phyloP scores from a whole-genome alignment of 169 alveolate species.

The Perkinsus chesapeaki region DNA sequence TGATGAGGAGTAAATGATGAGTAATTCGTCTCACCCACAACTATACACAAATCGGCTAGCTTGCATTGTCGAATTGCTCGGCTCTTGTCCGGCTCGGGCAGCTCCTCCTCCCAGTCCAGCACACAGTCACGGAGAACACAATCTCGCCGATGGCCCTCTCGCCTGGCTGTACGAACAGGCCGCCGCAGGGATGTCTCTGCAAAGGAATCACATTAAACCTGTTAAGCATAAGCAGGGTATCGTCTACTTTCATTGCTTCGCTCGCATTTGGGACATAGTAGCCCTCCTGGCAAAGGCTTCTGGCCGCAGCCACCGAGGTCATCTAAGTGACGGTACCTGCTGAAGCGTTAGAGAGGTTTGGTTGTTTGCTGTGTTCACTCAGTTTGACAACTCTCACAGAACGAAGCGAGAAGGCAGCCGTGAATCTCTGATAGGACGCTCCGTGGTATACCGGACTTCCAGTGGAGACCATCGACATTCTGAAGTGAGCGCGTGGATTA shows the following conservation, averaged over 20 bases:
- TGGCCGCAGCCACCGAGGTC: slow-evolving; percentile 1
- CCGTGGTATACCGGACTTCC: background rate
- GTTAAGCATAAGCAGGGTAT: background rate
- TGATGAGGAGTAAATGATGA: background rate
- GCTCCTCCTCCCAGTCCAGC: background rate
- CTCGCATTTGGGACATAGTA: background rate
- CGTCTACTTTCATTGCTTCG: background rate
- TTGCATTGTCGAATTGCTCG: background rate
- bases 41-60: background rate
- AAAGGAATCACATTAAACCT: background rate
- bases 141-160: background rate
- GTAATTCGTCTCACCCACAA: background rate
- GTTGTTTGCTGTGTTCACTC: background rate
- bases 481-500: background rate
- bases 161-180: background rate
- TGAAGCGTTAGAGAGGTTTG: background rate
- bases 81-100: background rate
- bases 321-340: background rate
- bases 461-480: background rate
- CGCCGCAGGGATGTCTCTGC: background rate
- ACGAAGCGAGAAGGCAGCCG: background rate
- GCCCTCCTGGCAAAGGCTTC: background rate
- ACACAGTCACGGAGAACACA: background rate
- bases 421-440: background rate
- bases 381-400: background rate